A percentile compares a stretch with the other conserved stretches of the same genome.
These are phyloP conservation scores for Fusarium papillatum DNA, from an alignment of 2,329 filamentous ascomycete genomes.

Conservation along the genomic window DNA sequence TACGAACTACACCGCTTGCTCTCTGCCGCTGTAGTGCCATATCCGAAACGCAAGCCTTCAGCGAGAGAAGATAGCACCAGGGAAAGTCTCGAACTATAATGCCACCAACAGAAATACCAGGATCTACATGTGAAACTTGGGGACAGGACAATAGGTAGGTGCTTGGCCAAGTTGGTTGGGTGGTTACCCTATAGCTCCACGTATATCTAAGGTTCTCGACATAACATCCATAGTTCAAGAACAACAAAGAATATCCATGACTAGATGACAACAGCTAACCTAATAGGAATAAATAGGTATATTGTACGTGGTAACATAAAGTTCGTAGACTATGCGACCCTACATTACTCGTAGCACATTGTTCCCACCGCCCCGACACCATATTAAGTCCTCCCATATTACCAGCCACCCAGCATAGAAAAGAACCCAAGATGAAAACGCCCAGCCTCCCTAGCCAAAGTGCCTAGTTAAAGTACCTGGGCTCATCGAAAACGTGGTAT, in stretches of 20 bases:
- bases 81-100: not conserved
- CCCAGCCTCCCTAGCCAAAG: not conserved
- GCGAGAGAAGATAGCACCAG: not conserved
- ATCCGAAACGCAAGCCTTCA: not conserved
- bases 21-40: not conserved
- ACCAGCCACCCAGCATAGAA: constrained; percentile 5
- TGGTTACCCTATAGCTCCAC: not conserved
- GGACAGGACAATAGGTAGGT: not conserved
- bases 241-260: not conserved
- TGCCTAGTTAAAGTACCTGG: constrained; percentile 72
- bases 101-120: not conserved
- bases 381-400: constrained; percentile 22
- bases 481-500: constrained; percentile 97
- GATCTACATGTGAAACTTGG: not conserved
- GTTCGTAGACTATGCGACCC: constrained; percentile 26
- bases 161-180: not conserved
- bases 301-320: constrained; percentile 29
- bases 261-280: not conserved
- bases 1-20: not conserved
- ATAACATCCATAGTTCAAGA: not conserved
- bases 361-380: not conserved
- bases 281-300: constrained; percentile 11
- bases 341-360: constrained; percentile 36
- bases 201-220: not conserved
- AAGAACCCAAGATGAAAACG: constrained; percentile 14